Evolutionary conservation across 768 basidiomycete species (phyloP), one percentile per base, ranked within the genome.

Genomic region (Lepiota venenata): DNA sequence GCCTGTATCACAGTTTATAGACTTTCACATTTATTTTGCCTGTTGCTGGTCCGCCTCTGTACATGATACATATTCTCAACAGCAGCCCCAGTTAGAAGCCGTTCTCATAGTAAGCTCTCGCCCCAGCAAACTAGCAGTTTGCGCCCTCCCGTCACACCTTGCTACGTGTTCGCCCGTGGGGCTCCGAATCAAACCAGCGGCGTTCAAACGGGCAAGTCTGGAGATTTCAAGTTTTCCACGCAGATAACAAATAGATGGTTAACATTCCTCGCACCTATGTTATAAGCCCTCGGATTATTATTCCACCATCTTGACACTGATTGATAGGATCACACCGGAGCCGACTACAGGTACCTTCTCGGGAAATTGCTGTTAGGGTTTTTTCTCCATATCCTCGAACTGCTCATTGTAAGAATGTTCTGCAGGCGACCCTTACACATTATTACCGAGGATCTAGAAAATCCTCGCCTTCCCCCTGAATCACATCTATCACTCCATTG

Each of bases 371-470:
- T 21, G 14, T 7, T 36, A 27, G 35, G 16, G 21, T 43, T 46
- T 43, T 46, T 52, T 46, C 52, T 44, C 52, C 52, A 38, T 54
- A 25, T 20, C 18, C 16, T 41, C 44, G 37, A 37, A 20, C 25
- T 44, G 36, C 29, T 22, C 25, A 36, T 18, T 18, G 18, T 18
- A 42, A 29, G 40, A 50, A 25, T 50, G 32, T 27, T 43, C 42
- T 44, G 7, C 2, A 6, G 4, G 20, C 29, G 44, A 42, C 47
- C 53, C 53, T 47, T 41, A 5, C 27, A 51, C 1, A 37, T n/a
- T 43, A 38, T 39, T 47, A 27, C 53, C 53, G 53, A 55, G 46
- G 53, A 36, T 55, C 20, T 55, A 36, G n/a, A 11, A 20, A 47
- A 32, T 21, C 18, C 27, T 45, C 32, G 3, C 47, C 15, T 39